Percentiles rank a stretch among this genome's conserved stretches.
These are phyloP conservation scores for Ascodesmis nigricans DNA, from an alignment of 495 filamentous ascomycete genomes.

Conservation along the genomic window DNA sequence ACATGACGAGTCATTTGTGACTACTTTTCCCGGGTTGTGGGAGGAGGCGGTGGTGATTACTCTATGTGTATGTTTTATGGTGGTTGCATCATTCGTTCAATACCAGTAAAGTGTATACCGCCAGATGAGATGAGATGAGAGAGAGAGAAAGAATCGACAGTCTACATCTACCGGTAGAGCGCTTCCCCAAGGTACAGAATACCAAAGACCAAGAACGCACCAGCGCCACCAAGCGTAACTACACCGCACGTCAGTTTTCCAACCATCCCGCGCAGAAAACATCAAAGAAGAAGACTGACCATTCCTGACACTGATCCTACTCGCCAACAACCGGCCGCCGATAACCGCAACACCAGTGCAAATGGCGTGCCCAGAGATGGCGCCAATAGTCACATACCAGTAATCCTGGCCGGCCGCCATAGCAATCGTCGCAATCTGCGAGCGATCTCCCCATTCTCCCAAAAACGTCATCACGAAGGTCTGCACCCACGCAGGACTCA, in stretches of 20 bases:
- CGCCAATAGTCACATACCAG: constrained; percentile 93
- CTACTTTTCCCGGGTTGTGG: background rate
- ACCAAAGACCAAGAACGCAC: constrained; percentile 75
- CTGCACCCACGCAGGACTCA: constrained; percentile 95
- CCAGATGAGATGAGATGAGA: background rate
- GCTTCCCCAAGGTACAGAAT: constrained; percentile 77
- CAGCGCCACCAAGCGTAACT: constrained; percentile 92
- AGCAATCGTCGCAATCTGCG: constrained; percentile 94
- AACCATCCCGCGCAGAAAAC: background rate
- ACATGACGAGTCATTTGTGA: background rate
- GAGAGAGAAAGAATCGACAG: no score
- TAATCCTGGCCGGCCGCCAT: constrained; percentile 98
- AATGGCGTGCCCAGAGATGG: constrained; percentile 62
- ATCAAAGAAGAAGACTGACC: constrained; percentile 40
- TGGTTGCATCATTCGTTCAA: background rate
- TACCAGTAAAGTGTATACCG: background rate
- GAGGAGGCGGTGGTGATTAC: background rate
- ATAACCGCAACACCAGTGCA: constrained; percentile 89
- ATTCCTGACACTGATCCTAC: constrained; percentile 82
- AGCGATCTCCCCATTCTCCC: constrained; percentile 93
- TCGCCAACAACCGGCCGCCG: constrained; percentile 78
- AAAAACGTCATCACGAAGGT: constrained; percentile 98
- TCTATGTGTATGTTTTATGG: background rate
- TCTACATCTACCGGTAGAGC: constrained; percentile 34
- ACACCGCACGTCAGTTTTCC: background rate